Evolutionary conservation across 2,329 filamentous ascomycete genomes (phyloP), one percentile per base, ranked within the genome.

Genomic region (Myriosclerotinia scirpicola): DNA sequence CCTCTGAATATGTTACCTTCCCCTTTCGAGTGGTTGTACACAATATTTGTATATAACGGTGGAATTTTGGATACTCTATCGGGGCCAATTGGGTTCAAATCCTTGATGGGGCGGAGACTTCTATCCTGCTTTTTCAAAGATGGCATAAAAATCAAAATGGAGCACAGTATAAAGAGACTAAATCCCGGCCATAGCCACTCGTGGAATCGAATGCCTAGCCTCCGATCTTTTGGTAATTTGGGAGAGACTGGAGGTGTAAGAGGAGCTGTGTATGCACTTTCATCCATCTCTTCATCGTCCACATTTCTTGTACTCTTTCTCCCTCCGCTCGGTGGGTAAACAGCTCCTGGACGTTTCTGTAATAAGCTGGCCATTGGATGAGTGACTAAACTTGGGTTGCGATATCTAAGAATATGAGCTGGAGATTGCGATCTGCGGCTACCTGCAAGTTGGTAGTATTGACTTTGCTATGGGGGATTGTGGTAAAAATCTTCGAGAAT

Each of bases 111-210:
- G 26, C 5, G 2, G 48, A 15, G 22, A n/a, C 12, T 36, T 38
- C 54, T 15, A 3, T 7, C 12, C 6, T 17, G 14, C 17, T 3
- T 14, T 7, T 0, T 0, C 8, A 2, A 5, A 17, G 2, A 3
- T 4, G 15, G 5, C 1, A 30, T 6, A 42, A 42, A 56, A 8
- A 2, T 5, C 54, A 38, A 56, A 12, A 17, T 42, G 12, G 11
- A 20, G 14, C 22, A 17, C 2, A 42, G 2, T 26, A 12, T 30
- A 9, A 42, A 15, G n/a, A 56, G 7, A 26, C 2, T 3, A 14
- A 17, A 3, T 56, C 22, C 22, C 4, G 15, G 15, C 8, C 8
- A 56, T 26, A 22, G 11, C 8, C 14, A 42, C 17, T 7, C 3
- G 9, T 30, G 1, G 36, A 42, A 22, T 42, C 42, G 38, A 26